phyloP scores from a whole-genome alignment of 306 rosid species.

The Quercus bicolor region DNA sequence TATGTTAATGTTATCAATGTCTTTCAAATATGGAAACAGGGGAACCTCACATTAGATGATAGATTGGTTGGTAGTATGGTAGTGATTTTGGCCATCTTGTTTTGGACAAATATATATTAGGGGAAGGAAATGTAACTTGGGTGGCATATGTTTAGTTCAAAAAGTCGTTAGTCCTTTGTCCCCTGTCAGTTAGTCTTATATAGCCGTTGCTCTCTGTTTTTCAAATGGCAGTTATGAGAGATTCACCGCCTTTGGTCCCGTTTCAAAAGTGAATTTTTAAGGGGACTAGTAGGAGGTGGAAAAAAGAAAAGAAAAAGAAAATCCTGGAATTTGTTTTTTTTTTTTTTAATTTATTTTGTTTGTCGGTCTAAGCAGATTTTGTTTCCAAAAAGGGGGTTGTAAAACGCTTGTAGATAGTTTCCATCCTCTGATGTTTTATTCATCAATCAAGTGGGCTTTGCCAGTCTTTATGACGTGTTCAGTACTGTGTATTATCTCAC shows the following conservation, averaged over 20 bases:
- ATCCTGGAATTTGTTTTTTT: constrained; percentile 5
- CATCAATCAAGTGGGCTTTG: constrained; percentile 23
- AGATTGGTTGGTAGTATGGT: constrained; percentile 37
- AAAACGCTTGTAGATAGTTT: constrained; percentile 20
- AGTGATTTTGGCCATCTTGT: constrained; percentile 53
- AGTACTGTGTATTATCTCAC: not conserved
- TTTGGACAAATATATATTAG: constrained; percentile 43
- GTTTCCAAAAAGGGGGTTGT: constrained; percentile 4
- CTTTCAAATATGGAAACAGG: constrained; percentile 45
- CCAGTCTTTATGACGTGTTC: constrained; percentile 1
- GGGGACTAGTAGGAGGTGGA: constrained; percentile 51
- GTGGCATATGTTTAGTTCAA: constrained; percentile 54
- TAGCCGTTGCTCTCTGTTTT: constrained; percentile 62
- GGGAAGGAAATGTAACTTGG: constrained; percentile 43
- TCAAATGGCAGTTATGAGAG: constrained; percentile 73
- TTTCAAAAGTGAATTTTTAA: constrained; percentile 22
- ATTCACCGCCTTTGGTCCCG: constrained; percentile 40
- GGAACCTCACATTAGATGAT: constrained; percentile 53
- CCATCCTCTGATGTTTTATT: not conserved
- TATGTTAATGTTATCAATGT: constrained; percentile 24
- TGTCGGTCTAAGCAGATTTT: not conserved
- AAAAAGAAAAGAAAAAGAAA: not conserved
- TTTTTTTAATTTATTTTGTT: not conserved
- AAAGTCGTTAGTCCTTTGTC: constrained; percentile 52
- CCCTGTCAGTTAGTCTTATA: constrained; percentile 34